Evolutionary conservation across 225 moss, liverwort and hornwort species (phyloP).

Genomic region (Climacium dendroides): DNA sequence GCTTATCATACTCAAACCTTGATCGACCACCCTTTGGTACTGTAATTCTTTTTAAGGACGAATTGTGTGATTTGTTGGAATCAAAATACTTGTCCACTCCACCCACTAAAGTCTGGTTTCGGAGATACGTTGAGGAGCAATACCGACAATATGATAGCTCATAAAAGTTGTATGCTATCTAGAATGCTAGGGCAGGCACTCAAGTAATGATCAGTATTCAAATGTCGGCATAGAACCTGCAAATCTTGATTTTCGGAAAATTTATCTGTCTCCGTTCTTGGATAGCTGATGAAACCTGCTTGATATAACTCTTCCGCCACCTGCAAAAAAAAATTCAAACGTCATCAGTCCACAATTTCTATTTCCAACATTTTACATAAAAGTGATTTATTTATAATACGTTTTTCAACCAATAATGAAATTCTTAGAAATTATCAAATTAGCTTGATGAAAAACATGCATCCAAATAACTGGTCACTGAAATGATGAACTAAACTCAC

Average conservation of each 20-base stretch:
- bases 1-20: not conserved
- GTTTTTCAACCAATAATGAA: not conserved
- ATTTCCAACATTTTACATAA: not conserved
- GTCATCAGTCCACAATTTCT: not conserved
- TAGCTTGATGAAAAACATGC: not conserved
- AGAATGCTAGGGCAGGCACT: not conserved
- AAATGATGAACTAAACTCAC: not conserved
- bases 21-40: not conserved
- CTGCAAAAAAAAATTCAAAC: not conserved
- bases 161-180: not conserved
- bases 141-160: not conserved
- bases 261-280: conserved; percentile 90
- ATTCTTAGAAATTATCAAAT: not conserved
- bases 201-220: not conserved
- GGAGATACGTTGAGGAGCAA: not conserved
- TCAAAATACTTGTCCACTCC: not conserved
- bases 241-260: conserved; percentile 85
- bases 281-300: conserved; percentile 97
- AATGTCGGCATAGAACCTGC: conserved; percentile 22
- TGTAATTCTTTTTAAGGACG: not conserved
- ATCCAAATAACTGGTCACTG: not conserved
- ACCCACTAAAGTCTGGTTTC: not conserved
- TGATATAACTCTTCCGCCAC: conserved; percentile 99
- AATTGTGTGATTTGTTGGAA: not conserved
- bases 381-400: not conserved